Evolutionary conservation across 768 basidiomycete genomes (phyloP).

Genomic region (Lentinula guzmanii): DNA sequence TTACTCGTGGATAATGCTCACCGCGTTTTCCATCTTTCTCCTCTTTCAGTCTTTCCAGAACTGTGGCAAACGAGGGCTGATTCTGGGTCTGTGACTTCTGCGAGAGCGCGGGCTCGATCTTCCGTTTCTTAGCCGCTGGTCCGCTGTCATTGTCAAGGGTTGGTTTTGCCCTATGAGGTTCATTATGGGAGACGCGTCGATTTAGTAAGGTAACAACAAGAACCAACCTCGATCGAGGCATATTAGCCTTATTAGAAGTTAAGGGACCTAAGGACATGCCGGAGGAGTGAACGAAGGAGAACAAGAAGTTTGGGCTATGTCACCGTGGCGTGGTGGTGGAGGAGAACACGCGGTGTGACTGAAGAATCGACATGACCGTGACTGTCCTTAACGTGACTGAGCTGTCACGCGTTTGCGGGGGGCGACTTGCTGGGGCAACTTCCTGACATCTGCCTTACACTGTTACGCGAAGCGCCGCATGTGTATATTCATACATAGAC

Average conservation of each 20-base stretch:
- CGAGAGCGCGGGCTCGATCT: conserved; percentile 33
- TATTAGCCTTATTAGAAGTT: neutral
- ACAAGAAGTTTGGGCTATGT: neutral
- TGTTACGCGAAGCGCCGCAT: no score
- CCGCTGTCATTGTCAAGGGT: conserved; percentile 16
- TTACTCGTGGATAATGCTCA: conserved; percentile 21
- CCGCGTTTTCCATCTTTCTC: conserved; percentile 25
- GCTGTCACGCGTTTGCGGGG: neutral
- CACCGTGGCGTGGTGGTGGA: no score
- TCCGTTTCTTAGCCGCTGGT: conserved; percentile 51
- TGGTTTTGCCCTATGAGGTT: conserved; percentile 16
- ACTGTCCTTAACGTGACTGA: neutral
- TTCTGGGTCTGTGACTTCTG: conserved; percentile 37
- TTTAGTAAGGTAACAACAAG: neutral
- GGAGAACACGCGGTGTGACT: neutral
- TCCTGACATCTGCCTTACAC: no score
- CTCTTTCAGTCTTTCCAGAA: conserved; percentile 55
- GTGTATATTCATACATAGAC: neutral
- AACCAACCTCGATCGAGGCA: conserved; percentile 1
- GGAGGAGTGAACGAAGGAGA: neutral
- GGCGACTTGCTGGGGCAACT: no score
- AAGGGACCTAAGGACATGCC: neutral
- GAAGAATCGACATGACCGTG: neutral
- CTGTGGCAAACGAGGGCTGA: conserved; percentile 51
- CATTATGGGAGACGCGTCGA: neutral